These are phyloP conservation scores for Simplicillium sp. DNA, from an alignment of 2,329 filamentous ascomycete species.

Conservation along the genomic window DNA sequence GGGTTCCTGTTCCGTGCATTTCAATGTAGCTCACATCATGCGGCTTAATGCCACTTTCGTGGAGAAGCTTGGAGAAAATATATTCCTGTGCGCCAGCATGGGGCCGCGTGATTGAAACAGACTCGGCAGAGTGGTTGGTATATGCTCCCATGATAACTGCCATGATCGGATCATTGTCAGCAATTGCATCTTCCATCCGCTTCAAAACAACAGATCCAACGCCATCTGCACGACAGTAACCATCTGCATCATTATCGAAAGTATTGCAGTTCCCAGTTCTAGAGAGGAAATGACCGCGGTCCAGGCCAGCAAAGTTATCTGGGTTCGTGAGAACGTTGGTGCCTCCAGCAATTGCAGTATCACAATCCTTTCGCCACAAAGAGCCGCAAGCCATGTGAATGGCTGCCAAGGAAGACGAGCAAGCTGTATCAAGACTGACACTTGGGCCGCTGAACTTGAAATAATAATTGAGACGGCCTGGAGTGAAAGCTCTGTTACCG, in stretches of 20 bases:
- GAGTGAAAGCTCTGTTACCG: conserved; percentile 37
- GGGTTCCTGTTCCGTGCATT: conserved; percentile 34
- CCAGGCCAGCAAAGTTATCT: conserved; percentile 68
- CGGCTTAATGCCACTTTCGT: conserved; percentile 45
- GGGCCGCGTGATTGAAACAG: conserved; percentile 63
- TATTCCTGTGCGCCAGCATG: conserved; percentile 53
- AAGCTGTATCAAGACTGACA: conserved; percentile 68
- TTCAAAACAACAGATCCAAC: conserved; percentile 68
- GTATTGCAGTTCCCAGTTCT: conserved; percentile 47
- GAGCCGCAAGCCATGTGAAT: conserved; percentile 63
- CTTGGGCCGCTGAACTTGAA: conserved; percentile 69
- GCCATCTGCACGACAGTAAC: conserved; percentile 70
- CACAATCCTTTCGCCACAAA: conserved; percentile 61
- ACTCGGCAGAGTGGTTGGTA: conserved; percentile 64
- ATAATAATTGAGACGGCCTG: conserved; percentile 64
- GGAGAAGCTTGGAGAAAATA: conserved; percentile 48
- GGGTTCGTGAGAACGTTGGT: conserved; percentile 71
- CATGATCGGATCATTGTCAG: conserved; percentile 56
- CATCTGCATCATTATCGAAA: conserved; percentile 70
- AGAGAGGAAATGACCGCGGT: conserved; percentile 68
- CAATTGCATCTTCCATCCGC: conserved; percentile 56
- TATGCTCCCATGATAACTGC: conserved; percentile 52
- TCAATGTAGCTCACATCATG: conserved; percentile 38
- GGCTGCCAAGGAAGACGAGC: conserved; percentile 63
- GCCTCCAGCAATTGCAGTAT: conserved; percentile 73